Percentiles rank a stretch among this genome's conserved stretches.
Evolutionary conservation across 371 early-diverging fungal species (phyloP).

Genomic region (Parasitella parasitica): DNA sequence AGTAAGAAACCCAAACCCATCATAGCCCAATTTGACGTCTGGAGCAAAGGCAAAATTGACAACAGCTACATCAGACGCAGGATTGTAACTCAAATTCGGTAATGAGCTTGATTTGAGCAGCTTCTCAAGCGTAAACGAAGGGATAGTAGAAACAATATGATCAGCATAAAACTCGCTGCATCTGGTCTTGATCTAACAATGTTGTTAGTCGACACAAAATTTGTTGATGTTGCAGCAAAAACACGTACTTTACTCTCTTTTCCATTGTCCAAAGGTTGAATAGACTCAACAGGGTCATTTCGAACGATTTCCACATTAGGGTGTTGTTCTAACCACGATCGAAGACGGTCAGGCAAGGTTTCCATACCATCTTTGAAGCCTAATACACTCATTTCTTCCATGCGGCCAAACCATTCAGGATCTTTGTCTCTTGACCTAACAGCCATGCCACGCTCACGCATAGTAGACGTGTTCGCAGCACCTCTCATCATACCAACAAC

Average conservation of each 20-base stretch:
- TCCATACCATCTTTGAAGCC: conserved; percentile 84
- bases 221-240: not conserved
- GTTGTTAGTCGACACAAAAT: not conserved
- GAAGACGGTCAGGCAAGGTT: conserved; percentile 61
- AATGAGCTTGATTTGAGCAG: conserved; percentile 26
- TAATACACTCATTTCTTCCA: conserved; percentile 71
- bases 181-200: conserved; percentile 18
- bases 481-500: conserved; percentile 39
- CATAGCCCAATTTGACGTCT: conserved; percentile 45
- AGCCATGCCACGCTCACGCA: conserved; percentile 44
- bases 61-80: conserved; percentile 80
- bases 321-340: conserved; percentile 38
- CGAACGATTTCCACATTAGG: conserved; percentile 57
- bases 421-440: conserved; percentile 35
- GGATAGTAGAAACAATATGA: conserved; percentile 68
- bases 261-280: conserved; percentile 30
- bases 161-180: conserved; percentile 6
- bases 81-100: conserved; percentile 58
- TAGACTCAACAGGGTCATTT: conserved; percentile 35
- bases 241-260: conserved; percentile 35
- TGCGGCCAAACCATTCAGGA: conserved; percentile 59
- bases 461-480: conserved; percentile 27
- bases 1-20: conserved; percentile 91
- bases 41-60: conserved; percentile 78
- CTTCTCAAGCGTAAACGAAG: conserved; percentile 45